These are phyloP conservation scores for Fibroporia radiculosa DNA, from an alignment of 768 basidiomycete species.

Conservation along the genomic window DNA sequence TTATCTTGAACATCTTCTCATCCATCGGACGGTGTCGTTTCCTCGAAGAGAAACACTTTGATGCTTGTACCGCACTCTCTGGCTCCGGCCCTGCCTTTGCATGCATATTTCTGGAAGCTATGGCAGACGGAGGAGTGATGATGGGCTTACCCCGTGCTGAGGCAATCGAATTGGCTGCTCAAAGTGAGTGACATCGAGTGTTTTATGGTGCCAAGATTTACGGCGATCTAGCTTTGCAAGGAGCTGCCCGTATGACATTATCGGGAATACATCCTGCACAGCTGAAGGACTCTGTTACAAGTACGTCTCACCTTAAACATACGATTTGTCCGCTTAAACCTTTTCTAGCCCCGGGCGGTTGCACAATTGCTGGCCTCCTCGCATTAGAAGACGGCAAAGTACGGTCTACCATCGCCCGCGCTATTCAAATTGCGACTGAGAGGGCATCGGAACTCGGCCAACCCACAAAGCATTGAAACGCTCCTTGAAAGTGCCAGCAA, in stretches of 20 bases:
- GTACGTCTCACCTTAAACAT: constrained; percentile 35
- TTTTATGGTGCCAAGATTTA: background rate
- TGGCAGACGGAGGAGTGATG: constrained; percentile 99
- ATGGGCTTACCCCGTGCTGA: constrained; percentile 95
- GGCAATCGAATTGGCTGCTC: constrained; percentile 90
- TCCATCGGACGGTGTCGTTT: constrained; percentile 95
- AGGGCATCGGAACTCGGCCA: constrained; percentile 83
- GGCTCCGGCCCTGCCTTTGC: constrained; percentile 97
- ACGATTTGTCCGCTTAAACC: background rate
- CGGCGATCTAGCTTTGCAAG: constrained; percentile 69
- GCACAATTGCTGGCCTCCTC: constrained; percentile 95
- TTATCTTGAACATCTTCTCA: constrained; percentile 91
- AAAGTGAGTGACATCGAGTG: constrained; percentile 55
- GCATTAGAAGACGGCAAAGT: constrained; percentile 92
- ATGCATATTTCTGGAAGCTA: constrained; percentile 93
- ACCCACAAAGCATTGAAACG: constrained; percentile 39
- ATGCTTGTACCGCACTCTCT: constrained; percentile 93
- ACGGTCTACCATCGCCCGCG: constrained; percentile 89
- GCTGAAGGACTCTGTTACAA: constrained; percentile 96
- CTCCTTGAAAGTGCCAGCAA: background rate
- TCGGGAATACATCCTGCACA: constrained; percentile 89
- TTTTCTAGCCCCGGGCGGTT: constrained; percentile 84
- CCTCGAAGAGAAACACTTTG: constrained; percentile 97
- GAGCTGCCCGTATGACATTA: constrained; percentile 92
- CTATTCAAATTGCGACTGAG: constrained; percentile 90